Conservation (phyloP, 2,329 filamentous ascomycete species). For the Blastomyces parvus region DNA sequence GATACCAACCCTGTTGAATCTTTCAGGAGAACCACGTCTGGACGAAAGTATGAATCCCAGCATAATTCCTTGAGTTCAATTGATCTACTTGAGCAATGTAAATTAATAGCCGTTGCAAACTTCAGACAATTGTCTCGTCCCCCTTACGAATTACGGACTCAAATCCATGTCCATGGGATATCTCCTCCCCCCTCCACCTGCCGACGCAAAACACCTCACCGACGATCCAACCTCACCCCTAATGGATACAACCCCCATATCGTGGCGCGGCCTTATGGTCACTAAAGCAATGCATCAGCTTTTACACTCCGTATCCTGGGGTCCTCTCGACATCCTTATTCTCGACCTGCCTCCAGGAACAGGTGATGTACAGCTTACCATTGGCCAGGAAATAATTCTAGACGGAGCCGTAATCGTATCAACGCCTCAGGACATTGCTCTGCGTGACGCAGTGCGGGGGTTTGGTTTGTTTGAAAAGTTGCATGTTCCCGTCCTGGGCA, state of each 20-base stretch:
- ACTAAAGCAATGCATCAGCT: constrained; percentile 96
- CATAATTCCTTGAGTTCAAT: neutral
- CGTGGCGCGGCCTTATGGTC: constrained; percentile 94
- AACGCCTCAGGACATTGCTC: constrained; percentile 84
- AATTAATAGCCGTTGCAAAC: neutral
- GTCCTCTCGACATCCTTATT: constrained; percentile 74
- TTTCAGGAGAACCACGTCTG: constrained; percentile 68
- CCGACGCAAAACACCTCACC: constrained; percentile 43
- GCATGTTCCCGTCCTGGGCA: constrained; percentile 64
- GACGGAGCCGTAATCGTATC: constrained; percentile 79
- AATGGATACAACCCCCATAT: constrained; percentile 59
- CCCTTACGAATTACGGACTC: constrained; percentile 86
- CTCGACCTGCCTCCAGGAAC: constrained; percentile 90
- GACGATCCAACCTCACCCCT: constrained; percentile 23
- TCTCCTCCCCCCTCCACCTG: constrained; percentile 48
- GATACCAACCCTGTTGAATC: constrained; percentile 78
- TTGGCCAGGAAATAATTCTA: constrained; percentile 85
- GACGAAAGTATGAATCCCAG: constrained; percentile 51
- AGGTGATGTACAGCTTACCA: constrained; percentile 92
- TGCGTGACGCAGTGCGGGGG: constrained; percentile 85
- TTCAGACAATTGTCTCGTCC: constrained; percentile 55
- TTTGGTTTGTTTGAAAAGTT: constrained; percentile 89
- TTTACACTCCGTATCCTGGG: constrained; percentile 92
- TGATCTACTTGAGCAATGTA: neutral
- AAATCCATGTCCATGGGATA: constrained; percentile 99